phyloP scores from a whole-genome alignment of 306 rosid species.

The Parietaria judaica region DNA sequence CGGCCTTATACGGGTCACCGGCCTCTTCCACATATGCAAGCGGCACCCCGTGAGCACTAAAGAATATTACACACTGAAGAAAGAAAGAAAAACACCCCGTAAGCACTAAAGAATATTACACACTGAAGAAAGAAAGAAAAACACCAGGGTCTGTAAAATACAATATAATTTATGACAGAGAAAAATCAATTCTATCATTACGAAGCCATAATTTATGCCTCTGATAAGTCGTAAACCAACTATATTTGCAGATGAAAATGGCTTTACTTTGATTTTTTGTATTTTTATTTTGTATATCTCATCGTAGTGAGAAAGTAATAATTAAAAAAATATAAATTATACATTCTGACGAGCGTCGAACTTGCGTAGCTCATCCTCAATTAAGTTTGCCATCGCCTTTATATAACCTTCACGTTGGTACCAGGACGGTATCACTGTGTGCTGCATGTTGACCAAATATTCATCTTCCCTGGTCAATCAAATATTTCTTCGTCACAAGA shows the following conservation, averaged over 20 bases:
- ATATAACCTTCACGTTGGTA: constrained; percentile 97
- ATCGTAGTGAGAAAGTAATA: neutral
- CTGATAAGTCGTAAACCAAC: too few relatives aligned
- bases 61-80: constrained; percentile 49
- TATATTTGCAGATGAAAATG: too few relatives aligned
- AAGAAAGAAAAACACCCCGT: constrained; percentile 43
- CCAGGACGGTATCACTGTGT: constrained; percentile 96
- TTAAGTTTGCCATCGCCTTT: constrained; percentile 87
- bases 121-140: neutral
- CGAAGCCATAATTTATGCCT: too few relatives aligned
- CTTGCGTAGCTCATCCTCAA: constrained; percentile 61
- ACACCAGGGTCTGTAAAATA: neutral
- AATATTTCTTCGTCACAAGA: constrained; percentile 17
- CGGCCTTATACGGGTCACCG: constrained; percentile 96
- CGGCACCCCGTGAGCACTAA: constrained; percentile 96
- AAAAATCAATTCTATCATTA: too few relatives aligned
- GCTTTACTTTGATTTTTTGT: too few relatives aligned
- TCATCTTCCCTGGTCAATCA: constrained; percentile 73
- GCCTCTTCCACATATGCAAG: constrained; percentile 98
- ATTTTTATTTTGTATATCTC: too few relatives aligned
- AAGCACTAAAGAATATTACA: constrained; percentile 89
- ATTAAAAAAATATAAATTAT: neutral
- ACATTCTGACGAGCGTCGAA: constrained; percentile 49
- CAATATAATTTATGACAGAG: too few relatives aligned
- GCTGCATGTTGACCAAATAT: constrained; percentile 96